Conservation (phyloP, 2,329 filamentous ascomycete species). For the Raffaelea deltoideospora region DNA sequence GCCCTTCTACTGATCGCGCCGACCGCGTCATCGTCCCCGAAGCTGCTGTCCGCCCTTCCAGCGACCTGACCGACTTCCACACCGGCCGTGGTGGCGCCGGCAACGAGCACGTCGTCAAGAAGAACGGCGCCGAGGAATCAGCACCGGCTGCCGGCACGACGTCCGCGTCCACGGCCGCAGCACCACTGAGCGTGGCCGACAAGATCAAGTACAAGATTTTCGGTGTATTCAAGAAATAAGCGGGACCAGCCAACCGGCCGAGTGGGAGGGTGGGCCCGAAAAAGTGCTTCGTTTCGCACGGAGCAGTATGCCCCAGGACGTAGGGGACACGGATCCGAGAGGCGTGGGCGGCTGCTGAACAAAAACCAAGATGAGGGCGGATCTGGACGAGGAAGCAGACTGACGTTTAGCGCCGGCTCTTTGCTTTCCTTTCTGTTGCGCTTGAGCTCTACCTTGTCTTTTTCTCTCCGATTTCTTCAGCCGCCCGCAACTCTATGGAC, state of each 20-base stretch:
- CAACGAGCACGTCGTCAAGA: slow-evolving; percentile 29
- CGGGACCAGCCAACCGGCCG: no score
- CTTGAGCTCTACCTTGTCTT: no score
- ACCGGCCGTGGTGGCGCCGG: slow-evolving; percentile 45
- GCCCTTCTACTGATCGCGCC: slow-evolving; percentile 21
- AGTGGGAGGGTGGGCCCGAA: no score
- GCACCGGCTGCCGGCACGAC: background rate
- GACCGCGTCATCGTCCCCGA: slow-evolving; percentile 40
- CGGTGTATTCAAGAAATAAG: slow-evolving; percentile 30
- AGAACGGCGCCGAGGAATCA: slow-evolving; percentile 11
- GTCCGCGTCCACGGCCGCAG: slow-evolving; percentile 10
- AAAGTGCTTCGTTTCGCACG: no score
- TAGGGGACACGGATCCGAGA: no score
- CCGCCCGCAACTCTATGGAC: background rate
- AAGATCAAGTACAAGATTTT: slow-evolving; percentile 43
- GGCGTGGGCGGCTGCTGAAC: no score
- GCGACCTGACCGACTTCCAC: slow-evolving; percentile 36
- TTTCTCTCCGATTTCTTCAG: background rate
- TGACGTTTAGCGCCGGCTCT: no score
- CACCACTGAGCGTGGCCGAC: slow-evolving; percentile 36
- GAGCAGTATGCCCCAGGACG: no score
- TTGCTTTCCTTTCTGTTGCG: no score
- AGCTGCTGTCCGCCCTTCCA: slow-evolving; percentile 30
- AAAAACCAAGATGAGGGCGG: no score
- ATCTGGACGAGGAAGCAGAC: no score